Evolutionary conservation across 148 eudicot genomes (phyloP), one percentile per base, ranked within the genome.

Genomic region (Linanthus parryae): DNA sequence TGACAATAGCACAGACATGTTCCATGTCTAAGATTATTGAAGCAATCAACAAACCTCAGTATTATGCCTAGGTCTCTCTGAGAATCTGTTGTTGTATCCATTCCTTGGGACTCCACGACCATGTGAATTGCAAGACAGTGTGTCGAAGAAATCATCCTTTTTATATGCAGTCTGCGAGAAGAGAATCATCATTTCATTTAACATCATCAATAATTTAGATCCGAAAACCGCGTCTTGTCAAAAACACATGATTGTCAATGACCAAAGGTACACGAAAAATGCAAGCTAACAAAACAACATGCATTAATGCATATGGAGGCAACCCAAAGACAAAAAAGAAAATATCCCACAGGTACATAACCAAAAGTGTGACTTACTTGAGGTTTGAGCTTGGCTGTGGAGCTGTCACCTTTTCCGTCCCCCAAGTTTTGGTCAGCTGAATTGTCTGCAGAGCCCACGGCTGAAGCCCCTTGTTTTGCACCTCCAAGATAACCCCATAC

Each of bases 401-500:
- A 44, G 41, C 41, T 31, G 44, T 10, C 21, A 44, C 25, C 19
- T 28, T 38, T 39, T 43, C 8, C 49, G 4, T 57, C 37, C n/a
- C 61, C 51, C 30, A 33, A 30, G 61, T 44, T 31, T 33, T 57
- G 61, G 15, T 7, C 23, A 16, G 6, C 33, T 44, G 51, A 40
- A 23, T 33, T 44, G 30, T 33, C 40, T 21, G 31, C 61, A 25
- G 31, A 14, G 13, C 51, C 30, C 31, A 8, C 22, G n/a, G 51
- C 26, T 62, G 43, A 15, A 44, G 24, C 58, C 58, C 58, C n/a
- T 33, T 35, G 48, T 37, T 53, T 53, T 16, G 14, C 44, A 52
- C 49, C 56, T 41, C 57, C 66, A 52, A 62, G 52, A 52, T 42
- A 44, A 35, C 66, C 66, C 66, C 66, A 62, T 2, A 62, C 52